A percentile compares a stretch with the other conserved stretches of the same genome.
Evolutionary conservation across 1,139 yeast species (phyloP).

Genomic region (Diutina catenulata): DNA sequence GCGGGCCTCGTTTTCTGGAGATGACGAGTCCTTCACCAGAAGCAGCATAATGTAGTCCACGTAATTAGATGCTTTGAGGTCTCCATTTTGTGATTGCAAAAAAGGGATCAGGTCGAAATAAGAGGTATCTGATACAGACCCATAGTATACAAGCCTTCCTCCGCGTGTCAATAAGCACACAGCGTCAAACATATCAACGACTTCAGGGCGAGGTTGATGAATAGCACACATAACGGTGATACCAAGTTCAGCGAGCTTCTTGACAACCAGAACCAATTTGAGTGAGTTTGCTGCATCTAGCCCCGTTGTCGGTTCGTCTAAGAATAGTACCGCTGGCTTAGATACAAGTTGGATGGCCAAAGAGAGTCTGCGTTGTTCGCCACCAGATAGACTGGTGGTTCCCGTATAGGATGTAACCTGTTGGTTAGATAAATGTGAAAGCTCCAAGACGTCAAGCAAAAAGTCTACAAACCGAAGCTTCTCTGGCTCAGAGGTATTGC

Average conservation of each 20-base stretch:
- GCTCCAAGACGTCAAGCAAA: slow-evolving; percentile 46
- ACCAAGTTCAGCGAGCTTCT: slow-evolving; percentile 41
- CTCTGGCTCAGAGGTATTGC: slow-evolving; percentile 24
- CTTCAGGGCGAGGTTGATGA: slow-evolving; percentile 80
- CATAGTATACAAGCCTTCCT: slow-evolving; percentile 52
- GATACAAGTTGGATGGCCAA: slow-evolving; percentile 70
- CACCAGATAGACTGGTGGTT: slow-evolving; percentile 58
- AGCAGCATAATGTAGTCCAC: slow-evolving; percentile 40
- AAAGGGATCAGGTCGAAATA: slow-evolving; percentile 31
- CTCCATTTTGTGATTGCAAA: too few species aligned
- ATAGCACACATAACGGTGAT: slow-evolving; percentile 65
- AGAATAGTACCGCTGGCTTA: slow-evolving; percentile 62
- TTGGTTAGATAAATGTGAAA: slow-evolving; percentile 49
- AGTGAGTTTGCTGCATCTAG: slow-evolving; percentile 70
- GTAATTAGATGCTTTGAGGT: background rate
- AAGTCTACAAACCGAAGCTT: slow-evolving; percentile 43
- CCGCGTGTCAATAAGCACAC: slow-evolving; percentile 62
- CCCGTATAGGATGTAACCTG: slow-evolving; percentile 37
- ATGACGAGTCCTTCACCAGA: slow-evolving; percentile 54
- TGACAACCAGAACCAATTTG: slow-evolving; percentile 48
- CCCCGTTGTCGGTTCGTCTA: slow-evolving; percentile 89
- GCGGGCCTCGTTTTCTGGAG: slow-evolving; percentile 27
- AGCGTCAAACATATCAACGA: slow-evolving; percentile 51
- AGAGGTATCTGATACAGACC: slow-evolving; percentile 31
- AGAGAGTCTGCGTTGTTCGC: slow-evolving; percentile 70